These are phyloP conservation scores for Entomortierella chlamydospora DNA, from an alignment of 192 early-diverging fungal genomes.

Conservation along the genomic window DNA sequence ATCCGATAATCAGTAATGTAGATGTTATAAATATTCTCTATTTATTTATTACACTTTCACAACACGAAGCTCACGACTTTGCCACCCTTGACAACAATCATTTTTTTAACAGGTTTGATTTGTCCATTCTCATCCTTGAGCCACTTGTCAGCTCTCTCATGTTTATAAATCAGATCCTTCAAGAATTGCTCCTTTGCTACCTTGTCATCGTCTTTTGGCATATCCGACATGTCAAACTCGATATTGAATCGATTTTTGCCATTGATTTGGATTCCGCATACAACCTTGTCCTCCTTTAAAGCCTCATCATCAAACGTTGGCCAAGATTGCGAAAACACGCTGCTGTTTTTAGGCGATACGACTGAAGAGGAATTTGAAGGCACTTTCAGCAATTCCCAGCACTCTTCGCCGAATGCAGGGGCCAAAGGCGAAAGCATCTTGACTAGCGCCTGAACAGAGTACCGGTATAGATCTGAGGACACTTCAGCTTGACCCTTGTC, in stretches of 20 bases:
- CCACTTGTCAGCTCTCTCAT: conserved; percentile 63
- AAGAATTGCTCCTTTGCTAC: conserved; percentile 53
- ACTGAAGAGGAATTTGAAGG: background rate
- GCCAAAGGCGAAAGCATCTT: conserved; percentile 82
- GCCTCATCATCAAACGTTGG: conserved; percentile 64
- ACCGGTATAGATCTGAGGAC: conserved; percentile 61
- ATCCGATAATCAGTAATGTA: too few relatives aligned
- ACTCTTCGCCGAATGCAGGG: conserved; percentile 79
- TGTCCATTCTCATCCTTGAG: conserved; percentile 53
- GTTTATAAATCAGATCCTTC: conserved; percentile 57
- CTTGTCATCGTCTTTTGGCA: conserved; percentile 34
- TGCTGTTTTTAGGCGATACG: background rate
- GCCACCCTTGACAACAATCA: conserved; percentile 78
- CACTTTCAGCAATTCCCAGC: conserved; percentile 65
- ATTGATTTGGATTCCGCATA: conserved; percentile 71
- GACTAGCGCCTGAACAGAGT: conserved; percentile 66
- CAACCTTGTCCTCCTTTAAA: conserved; percentile 60
- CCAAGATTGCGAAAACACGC: conserved; percentile 70
- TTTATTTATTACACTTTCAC: too few relatives aligned
- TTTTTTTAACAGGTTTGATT: conserved; percentile 57
- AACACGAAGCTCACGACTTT: conserved; percentile 83
- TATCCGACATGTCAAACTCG: conserved; percentile 33
- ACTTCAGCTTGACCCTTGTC: conserved; percentile 9
- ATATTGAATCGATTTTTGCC: conserved; percentile 82
- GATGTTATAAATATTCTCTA: too few relatives aligned